A percentile compares a stretch with the other conserved stretches of the same genome.
phyloP scores from a whole-genome alignment of 352 stramenopile genomes.

The Globisporangium yorkense region DNA sequence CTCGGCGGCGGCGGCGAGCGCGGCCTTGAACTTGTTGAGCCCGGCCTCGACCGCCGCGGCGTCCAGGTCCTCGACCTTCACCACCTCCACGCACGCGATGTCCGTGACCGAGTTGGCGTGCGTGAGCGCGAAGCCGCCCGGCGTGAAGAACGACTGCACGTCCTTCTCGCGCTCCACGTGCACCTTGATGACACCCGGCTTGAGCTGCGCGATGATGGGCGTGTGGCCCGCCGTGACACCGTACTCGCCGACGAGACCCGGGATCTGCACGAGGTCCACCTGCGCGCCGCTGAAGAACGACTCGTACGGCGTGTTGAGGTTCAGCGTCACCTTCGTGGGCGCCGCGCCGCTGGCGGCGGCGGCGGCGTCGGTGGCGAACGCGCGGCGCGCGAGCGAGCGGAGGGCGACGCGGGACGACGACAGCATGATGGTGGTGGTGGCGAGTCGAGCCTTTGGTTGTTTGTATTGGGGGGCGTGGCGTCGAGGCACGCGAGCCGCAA shows the following conservation, averaged over 20 bases:
- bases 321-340: conserved; percentile 81
- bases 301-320: conserved; percentile 79
- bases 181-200: conserved; percentile 92
- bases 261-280: conserved; percentile 93
- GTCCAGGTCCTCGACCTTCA: conserved; percentile 97
- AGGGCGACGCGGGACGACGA: conserved; percentile 41
- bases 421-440: conserved; percentile 27
- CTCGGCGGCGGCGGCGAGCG: conserved; percentile 68
- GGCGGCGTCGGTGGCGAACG: conserved; percentile 36
- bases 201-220: conserved; percentile 96
- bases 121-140: conserved; percentile 95
- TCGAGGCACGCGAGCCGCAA: not conserved
- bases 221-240: conserved; percentile 96
- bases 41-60: conserved; percentile 76
- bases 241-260: conserved; percentile 95
- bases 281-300: conserved; percentile 75
- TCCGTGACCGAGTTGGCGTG: conserved; percentile 95
- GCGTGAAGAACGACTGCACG: conserved; percentile 97
- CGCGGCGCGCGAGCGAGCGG: conserved; percentile 50
- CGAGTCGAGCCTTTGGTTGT: not conserved
- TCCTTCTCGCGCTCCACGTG: conserved; percentile 81
- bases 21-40: conserved; percentile 90
- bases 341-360: conserved; percentile 31
- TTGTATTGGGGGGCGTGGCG: not conserved
- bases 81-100: conserved; percentile 95